These are phyloP conservation scores for Psilocybe mexicana DNA, from an alignment of 1,284 basidiomycete species.

Conservation along the genomic window DNA sequence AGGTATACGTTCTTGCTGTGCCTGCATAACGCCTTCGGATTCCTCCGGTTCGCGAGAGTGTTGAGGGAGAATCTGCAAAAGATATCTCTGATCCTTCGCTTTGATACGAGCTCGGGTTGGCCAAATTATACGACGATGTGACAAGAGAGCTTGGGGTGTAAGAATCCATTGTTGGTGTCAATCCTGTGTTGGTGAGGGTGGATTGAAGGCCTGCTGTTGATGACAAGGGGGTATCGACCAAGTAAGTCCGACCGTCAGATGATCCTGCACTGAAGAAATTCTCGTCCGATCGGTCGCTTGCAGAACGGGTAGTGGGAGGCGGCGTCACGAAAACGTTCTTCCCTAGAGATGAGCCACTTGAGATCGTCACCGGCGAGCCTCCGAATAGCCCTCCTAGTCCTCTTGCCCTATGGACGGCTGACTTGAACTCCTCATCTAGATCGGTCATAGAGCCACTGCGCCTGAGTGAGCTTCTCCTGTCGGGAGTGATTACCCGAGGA, in stretches of 20 bases:
- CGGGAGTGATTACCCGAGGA: conserved; percentile 65
- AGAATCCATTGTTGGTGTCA: conserved; percentile 39
- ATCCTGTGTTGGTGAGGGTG: conserved; percentile 35
- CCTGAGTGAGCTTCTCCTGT: conserved; percentile 50
- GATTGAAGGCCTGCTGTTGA: conserved; percentile 36
- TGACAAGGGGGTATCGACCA: conserved; percentile 35
- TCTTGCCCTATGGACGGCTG: conserved; percentile 33
- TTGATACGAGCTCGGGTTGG: conserved; percentile 57
- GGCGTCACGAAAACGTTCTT: conserved; percentile 60
- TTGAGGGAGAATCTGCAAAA: conserved; percentile 37
- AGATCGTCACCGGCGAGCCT: conserved; percentile 52
- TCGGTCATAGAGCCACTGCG: conserved; percentile 78
- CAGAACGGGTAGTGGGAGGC: conserved; percentile 49
- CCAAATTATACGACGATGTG: conserved; percentile 40
- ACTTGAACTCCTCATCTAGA: conserved; percentile 66
- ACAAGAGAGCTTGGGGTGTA: conserved; percentile 52
- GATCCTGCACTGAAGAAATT: conserved; percentile 55
- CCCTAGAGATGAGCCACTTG: conserved; percentile 54
- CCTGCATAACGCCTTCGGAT: conserved; percentile 54
- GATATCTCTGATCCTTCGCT: conserved; percentile 42
- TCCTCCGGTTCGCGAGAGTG: conserved; percentile 57
- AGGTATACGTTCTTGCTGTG: conserved; percentile 36
- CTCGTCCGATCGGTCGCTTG: conserved; percentile 54
- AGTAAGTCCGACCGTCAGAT: conserved; percentile 35
- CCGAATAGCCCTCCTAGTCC: conserved; percentile 29